Evolutionary conservation across 768 basidiomycete genomes (phyloP), one percentile per base, ranked within the genome.

Genomic region (Lactarius hengduanensis): DNA sequence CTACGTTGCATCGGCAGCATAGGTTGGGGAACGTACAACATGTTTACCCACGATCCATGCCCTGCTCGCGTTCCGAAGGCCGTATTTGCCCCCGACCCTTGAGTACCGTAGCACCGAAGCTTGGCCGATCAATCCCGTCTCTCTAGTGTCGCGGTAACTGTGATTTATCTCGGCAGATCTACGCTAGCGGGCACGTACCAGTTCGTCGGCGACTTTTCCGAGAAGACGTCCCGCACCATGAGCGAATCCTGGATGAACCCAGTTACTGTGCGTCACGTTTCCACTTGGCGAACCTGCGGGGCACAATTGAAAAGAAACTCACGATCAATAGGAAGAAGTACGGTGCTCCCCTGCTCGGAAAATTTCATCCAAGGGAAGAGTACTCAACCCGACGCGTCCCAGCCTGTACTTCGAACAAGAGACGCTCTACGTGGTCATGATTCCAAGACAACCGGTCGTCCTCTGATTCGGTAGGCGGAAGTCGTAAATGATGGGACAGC

Each of bases 401-500:
- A 5, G 50, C 13, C n/a, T 34, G 32, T 13, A n/a, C 28, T 1
- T 45, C 16, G 20, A 11, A 7, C 40, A 43, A 32, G 22, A n/a
- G 2, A 8, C 41, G 38, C 0, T 38, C 54, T 16, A 63, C 34
- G 40, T 58, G 54, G 4, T 57, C 34, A 2, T 53, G 2, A 55
- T 66, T n/a, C 20, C 26, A 53, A 8, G 30, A 62, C 26, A 26
- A n/a, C 11, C 16, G 59, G 32, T 43, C 36, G 20, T 41, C 18
- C 1, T 72, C 72, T 18, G 68, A 65, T 57, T 63, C 32, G 6
- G 59, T 54, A n/a, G 61, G 43, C 47, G 43, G 61, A 43, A 40
- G 41, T 55, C 53, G 41, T 57, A 66, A 30, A 50, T 53, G 61
- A 63, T 59, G n/a, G n/a, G 64, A 63, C 68, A 77, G 74, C 36